A percentile compares a stretch with the other conserved stretches of the same genome.
These are phyloP conservation scores for Crinitomyces ghanaensis DNA, from an alignment of 805 yeast species.

Conservation along the genomic window DNA sequence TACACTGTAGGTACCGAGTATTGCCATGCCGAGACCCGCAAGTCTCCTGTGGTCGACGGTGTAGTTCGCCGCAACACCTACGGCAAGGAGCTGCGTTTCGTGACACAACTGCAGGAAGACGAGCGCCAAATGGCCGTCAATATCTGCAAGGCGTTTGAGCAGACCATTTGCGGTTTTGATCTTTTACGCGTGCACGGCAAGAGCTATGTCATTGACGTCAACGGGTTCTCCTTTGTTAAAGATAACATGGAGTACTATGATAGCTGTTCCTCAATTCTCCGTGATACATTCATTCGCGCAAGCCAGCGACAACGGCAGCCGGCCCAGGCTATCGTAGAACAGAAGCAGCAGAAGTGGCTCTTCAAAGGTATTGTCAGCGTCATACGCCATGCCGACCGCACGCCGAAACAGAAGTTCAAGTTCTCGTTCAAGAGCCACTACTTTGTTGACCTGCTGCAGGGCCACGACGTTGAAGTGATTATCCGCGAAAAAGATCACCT, in stretches of 20 bases:
- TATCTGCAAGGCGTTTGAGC: slow-evolving; percentile 69
- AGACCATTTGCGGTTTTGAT: slow-evolving; percentile 96
- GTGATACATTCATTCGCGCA: slow-evolving; percentile 61
- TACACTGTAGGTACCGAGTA: slow-evolving; percentile 86
- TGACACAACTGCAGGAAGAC: slow-evolving; percentile 63
- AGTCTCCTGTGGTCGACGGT: slow-evolving; percentile 99
- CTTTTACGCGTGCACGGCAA: slow-evolving; percentile 77
- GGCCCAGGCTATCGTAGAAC: slow-evolving; percentile 34
- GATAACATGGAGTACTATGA: slow-evolving; percentile 83
- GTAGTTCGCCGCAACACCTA: slow-evolving; percentile 93
- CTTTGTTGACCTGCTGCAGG: slow-evolving; percentile 77
- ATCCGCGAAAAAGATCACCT: slow-evolving; percentile 83
- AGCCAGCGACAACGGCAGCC: slow-evolving; percentile 24
- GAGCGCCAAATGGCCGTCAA: slow-evolving; percentile 74
- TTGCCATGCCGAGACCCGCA: slow-evolving; percentile 97
- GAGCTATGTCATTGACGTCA: slow-evolving; percentile 92
- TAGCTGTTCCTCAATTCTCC: slow-evolving; percentile 62
- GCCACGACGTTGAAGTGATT: slow-evolving; percentile 92
- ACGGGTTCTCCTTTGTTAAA: slow-evolving; percentile 95
- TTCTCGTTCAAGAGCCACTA: slow-evolving; percentile 84
- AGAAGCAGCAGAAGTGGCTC: slow-evolving; percentile 85
- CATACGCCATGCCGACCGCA: slow-evolving; percentile 94
- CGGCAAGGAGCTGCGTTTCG: slow-evolving; percentile 89
- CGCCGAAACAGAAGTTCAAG: slow-evolving; percentile 96
- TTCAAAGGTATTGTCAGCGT: slow-evolving; percentile 87